Evolutionary conservation across 1,139 yeast genomes (phyloP).

Genomic region (Hansenula anomala): DNA sequence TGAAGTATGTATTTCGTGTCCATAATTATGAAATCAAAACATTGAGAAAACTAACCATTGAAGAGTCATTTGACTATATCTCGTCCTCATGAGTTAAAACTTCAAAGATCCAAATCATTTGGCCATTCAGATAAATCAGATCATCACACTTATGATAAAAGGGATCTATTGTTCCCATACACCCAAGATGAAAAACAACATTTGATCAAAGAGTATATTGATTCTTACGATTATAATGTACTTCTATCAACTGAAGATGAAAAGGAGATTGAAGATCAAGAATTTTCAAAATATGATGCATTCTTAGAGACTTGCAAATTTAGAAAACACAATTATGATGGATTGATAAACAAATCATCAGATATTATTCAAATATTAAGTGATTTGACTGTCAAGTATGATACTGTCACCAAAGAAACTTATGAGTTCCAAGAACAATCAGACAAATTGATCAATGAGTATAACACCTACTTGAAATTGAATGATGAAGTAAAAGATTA

Average conservation of each 20-base stretch:
- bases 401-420: conserved; percentile 55
- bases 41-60: background rate
- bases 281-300: conserved; percentile 30
- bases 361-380: conserved; percentile 38
- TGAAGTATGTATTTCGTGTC: conserved; percentile 10
- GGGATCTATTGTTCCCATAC: conserved; percentile 29
- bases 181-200: conserved; percentile 29
- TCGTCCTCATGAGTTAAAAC: background rate
- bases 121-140: background rate
- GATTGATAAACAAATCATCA: conserved; percentile 38
- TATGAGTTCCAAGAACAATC: conserved; percentile 59
- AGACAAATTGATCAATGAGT: conserved; percentile 47
- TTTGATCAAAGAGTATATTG: conserved; percentile 30
- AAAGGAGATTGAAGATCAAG: conserved; percentile 27
- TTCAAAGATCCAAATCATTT: conserved; percentile 14
- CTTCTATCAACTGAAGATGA: conserved; percentile 33
- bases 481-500: conserved; percentile 47
- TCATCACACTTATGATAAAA: background rate
- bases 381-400: conserved; percentile 44
- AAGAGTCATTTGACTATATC: conserved; percentile 6
- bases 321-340: conserved; percentile 25
- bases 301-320: conserved; percentile 38
- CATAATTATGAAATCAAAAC: background rate
- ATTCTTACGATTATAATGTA: conserved; percentile 34
- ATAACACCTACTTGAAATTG: conserved; percentile 38